A percentile compares a stretch with the other conserved stretches of the same genome.
Evolutionary conservation across 192 early-diverging fungal genomes (phyloP).

Genomic region (Entrophospora sp.): DNA sequence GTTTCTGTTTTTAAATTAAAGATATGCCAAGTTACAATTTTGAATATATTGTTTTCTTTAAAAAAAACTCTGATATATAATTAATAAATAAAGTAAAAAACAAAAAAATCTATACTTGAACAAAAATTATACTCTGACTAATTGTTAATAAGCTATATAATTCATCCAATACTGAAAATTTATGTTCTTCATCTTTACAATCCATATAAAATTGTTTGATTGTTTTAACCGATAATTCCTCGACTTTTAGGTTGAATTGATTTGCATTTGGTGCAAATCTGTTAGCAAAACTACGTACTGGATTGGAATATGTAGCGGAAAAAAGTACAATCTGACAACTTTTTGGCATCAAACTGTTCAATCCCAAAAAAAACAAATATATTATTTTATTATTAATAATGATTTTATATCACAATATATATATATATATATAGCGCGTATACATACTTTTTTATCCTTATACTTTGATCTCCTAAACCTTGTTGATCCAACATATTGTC

Average conservation of each 20-base stretch:
- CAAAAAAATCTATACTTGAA: too few species aligned
- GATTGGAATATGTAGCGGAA: conserved; percentile 86
- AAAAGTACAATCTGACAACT: conserved; percentile 83
- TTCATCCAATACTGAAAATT: conserved; percentile 62
- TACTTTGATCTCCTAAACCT: conserved; percentile 77
- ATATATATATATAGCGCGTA: background rate
- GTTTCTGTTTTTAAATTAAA: conserved; percentile 35
- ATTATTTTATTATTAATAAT: background rate
- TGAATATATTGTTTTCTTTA: background rate
- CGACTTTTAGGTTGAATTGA: conserved; percentile 72
- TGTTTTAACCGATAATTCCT: conserved; percentile 86
- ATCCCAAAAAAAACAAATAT: background rate
- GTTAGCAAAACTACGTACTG: conserved; percentile 66
- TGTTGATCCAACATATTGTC: conserved; percentile 93
- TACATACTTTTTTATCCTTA: conserved; percentile 69
- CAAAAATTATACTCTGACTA: conserved; percentile 96
- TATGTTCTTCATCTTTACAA: conserved; percentile 71
- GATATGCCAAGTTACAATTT: background rate
- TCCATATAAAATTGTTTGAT: conserved; percentile 98
- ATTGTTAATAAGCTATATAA: conserved; percentile 81
- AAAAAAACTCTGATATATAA: conserved; percentile 2
- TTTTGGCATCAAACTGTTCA: conserved; percentile 52
- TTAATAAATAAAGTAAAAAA: background rate
- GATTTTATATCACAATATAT: background rate
- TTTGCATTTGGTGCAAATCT: conserved; percentile 81